Conservation (phyloP, 164 flowering plant species). For the Buxus sempervirens region DNA sequence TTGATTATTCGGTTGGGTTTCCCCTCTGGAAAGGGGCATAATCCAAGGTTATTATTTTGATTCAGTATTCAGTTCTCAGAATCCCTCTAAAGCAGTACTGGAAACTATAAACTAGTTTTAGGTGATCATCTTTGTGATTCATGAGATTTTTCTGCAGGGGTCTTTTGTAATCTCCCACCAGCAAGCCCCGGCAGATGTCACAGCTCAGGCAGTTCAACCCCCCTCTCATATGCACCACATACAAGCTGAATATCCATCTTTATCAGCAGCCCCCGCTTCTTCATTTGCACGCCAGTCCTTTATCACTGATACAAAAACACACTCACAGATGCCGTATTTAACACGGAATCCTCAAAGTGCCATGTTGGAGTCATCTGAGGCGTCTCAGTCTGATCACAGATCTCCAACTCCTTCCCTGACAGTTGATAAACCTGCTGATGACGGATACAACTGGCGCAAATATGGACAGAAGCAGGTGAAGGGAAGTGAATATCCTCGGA, state of each 20-base stretch:
- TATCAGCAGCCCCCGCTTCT: conserved; percentile 25
- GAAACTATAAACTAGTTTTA: neutral
- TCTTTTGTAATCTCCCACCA: conserved; percentile 53
- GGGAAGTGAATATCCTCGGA: conserved; percentile 61
- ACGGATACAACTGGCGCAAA: conserved; percentile 66
- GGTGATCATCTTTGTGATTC: conserved; percentile 1
- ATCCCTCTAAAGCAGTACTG: neutral
- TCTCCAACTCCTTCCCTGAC: conserved; percentile 27
- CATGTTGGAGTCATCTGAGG: conserved; percentile 26
- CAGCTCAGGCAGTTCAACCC: conserved; percentile 42
- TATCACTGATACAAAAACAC: conserved; percentile 15
- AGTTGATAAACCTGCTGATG: conserved; percentile 54
- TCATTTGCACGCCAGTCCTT: conserved; percentile 24
- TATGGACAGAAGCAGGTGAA: conserved; percentile 71
- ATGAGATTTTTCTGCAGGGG: conserved; percentile 26
- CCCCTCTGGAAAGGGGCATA: neutral
- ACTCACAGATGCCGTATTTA: conserved; percentile 22
- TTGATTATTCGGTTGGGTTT: neutral
- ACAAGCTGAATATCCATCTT: conserved; percentile 25
- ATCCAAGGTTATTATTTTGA: neutral
- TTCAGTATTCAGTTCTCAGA: neutral
- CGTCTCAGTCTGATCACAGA: conserved; percentile 33
- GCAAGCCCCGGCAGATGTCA: conserved; percentile 52
- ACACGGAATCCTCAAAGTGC: conserved; percentile 9
- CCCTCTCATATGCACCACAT: conserved; percentile 29